Conservation (phyloP, 2,329 filamentous ascomycete species). For the Pyrenophora tritici-repentis region DNA sequence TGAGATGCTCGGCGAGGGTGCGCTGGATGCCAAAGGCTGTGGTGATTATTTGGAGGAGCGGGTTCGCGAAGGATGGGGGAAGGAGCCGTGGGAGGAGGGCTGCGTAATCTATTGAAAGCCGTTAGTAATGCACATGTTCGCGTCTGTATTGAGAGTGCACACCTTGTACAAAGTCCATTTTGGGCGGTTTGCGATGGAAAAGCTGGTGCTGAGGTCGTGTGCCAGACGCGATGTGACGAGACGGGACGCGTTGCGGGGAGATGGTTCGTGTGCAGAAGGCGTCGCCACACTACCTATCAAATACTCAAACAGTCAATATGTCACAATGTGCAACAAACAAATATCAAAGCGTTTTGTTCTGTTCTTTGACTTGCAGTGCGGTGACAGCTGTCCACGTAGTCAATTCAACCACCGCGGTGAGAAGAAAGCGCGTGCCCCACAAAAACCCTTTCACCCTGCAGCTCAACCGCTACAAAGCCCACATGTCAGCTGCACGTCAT, state of each 20-base stretch:
- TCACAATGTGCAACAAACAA: not conserved
- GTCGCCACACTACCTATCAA: not conserved
- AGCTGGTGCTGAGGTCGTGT: slow-evolving; percentile 12
- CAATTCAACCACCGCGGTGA: not conserved
- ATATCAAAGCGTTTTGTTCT: slow-evolving; percentile 1
- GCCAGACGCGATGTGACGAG: slow-evolving; percentile 19
- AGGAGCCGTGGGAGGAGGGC: slow-evolving; percentile 39
- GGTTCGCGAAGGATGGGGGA: slow-evolving; percentile 38
- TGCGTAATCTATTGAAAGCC: slow-evolving; percentile 35
- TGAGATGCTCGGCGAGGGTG: slow-evolving; percentile 37
- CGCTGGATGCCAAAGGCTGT: slow-evolving; percentile 35
- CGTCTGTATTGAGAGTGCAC: slow-evolving; percentile 1
- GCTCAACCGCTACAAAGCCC: slow-evolving; percentile 3
- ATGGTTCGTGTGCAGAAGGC: not conserved
- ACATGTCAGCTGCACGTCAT: slow-evolving; percentile 21
- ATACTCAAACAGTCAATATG: not conserved
- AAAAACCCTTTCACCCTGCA: slow-evolving; percentile 3
- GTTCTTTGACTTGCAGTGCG: slow-evolving; percentile 12
- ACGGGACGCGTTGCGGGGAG: slow-evolving; percentile 15
- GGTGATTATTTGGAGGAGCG: slow-evolving; percentile 36
- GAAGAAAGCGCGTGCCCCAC: not conserved
- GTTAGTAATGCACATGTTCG: slow-evolving; percentile 13
- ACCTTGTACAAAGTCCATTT: slow-evolving; percentile 42
- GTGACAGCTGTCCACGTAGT: slow-evolving; percentile 23
- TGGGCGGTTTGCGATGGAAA: slow-evolving; percentile 17